Conservation (phyloP, 2,329 filamentous ascomycete species). For the Epichloe sp. region DNA sequence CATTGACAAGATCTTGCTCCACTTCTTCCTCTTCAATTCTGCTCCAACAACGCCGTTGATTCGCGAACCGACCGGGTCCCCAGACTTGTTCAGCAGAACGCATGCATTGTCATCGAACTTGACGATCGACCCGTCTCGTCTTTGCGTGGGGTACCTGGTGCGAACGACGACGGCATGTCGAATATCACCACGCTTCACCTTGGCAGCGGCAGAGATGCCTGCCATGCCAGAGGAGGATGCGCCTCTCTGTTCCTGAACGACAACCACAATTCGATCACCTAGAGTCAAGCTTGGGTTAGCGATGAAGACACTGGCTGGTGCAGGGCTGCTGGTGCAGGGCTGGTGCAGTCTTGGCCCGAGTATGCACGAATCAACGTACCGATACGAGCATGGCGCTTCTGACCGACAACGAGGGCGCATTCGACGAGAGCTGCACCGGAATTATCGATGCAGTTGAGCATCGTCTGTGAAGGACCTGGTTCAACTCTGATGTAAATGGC, state of each 20-base stretch:
- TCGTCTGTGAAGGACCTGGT: constrained; percentile 46
- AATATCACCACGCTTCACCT: constrained; percentile 93
- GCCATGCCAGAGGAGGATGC: constrained; percentile 59
- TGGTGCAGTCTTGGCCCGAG: background rate
- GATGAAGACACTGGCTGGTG: background rate
- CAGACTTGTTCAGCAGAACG: constrained; percentile 91
- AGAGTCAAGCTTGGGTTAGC: constrained; percentile 3
- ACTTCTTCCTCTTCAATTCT: constrained; percentile 83
- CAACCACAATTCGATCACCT: constrained; percentile 95
- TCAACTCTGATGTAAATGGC: background rate
- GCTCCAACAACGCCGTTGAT: constrained; percentile 84
- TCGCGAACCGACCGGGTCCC: constrained; percentile 86
- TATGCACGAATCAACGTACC: constrained; percentile 40
- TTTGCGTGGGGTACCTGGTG: constrained; percentile 74
- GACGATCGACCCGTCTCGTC: constrained; percentile 79
- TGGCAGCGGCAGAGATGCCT: constrained; percentile 63
- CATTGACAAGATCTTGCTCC: constrained; percentile 96
- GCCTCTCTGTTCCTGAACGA: constrained; percentile 92
- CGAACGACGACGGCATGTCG: constrained; percentile 91
- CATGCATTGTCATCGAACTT: constrained; percentile 97
- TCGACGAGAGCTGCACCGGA: constrained; percentile 95
- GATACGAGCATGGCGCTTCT: constrained; percentile 78
- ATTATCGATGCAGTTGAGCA: constrained; percentile 99
- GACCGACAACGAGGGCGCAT: constrained; percentile 84
- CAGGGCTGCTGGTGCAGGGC: constrained; percentile 2